Evolutionary conservation across 495 filamentous ascomycete genomes (phyloP).

Genomic region (Aspergillus carlsbadensis): DNA sequence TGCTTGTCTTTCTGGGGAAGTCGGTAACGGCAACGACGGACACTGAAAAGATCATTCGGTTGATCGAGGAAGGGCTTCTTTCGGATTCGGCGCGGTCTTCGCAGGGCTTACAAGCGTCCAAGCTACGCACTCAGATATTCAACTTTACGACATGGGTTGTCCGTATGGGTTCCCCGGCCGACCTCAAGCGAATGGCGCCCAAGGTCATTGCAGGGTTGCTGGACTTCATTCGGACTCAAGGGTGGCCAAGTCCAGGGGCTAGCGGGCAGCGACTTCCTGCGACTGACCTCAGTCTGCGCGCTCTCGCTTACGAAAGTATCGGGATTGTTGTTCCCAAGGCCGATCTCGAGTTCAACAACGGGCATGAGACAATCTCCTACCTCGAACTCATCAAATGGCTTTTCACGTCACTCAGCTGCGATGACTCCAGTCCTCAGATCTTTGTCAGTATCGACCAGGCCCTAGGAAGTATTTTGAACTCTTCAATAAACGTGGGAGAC

Average conservation of each 20-base stretch:
- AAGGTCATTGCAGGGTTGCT: slow-evolving; percentile 69
- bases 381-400: slow-evolving; percentile 72
- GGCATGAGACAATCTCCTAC: slow-evolving; percentile 43
- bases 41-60: slow-evolving; percentile 58
- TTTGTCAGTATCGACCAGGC: slow-evolving; percentile 88
- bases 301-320: slow-evolving; percentile 79
- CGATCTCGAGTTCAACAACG: slow-evolving; percentile 33
- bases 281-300: slow-evolving; percentile 65
- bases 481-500: slow-evolving; percentile 49
- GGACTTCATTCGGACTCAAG: slow-evolving; percentile 75
- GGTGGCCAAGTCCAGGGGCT: slow-evolving; percentile 69
- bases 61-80: slow-evolving; percentile 67
- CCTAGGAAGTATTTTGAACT: slow-evolving; percentile 70
- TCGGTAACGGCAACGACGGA: slow-evolving; percentile 67
- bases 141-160: slow-evolving; percentile 86
- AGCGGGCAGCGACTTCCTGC: slow-evolving; percentile 46
- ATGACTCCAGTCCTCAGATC: slow-evolving; percentile 69
- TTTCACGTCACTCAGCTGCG: slow-evolving; percentile 76
- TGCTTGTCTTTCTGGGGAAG: slow-evolving; percentile 73
- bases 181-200: slow-evolving; percentile 62
- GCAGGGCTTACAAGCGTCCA: slow-evolving; percentile 66
- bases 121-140: slow-evolving; percentile 81
- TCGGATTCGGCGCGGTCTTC: slow-evolving; percentile 46
- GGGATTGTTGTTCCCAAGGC: slow-evolving; percentile 67
- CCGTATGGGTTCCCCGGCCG: slow-evolving; percentile 61